phyloP scores from a whole-genome alignment of 768 basidiomycete species.

The Mycena pura region DNA sequence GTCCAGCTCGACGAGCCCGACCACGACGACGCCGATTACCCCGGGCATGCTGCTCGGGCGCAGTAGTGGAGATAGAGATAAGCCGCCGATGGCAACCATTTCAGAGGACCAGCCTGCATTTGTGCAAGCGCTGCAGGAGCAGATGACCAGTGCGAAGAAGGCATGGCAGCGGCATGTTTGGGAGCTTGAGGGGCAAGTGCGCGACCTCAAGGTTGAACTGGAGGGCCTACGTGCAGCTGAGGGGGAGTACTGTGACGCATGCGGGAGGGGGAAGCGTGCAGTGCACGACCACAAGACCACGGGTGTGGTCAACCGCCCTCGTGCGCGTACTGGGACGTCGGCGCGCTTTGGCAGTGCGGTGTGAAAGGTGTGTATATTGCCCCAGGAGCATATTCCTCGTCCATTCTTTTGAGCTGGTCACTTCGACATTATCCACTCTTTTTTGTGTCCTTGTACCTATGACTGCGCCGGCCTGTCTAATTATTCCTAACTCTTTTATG shows the following conservation, averaged over 20 bases:
- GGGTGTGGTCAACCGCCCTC: slow-evolving; percentile 66
- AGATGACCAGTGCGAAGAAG: slow-evolving; percentile 61
- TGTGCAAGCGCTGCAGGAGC: slow-evolving; percentile 64
- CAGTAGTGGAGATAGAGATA: slow-evolving; percentile 41
- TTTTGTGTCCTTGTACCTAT: not conserved
- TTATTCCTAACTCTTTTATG: slow-evolving; percentile 25
- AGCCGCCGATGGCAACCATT: slow-evolving; percentile 30
- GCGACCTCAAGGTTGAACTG: slow-evolving; percentile 73
- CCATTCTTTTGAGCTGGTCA: too few relatives aligned
- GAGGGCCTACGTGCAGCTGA: slow-evolving; percentile 54
- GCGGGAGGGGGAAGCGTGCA: slow-evolving; percentile 56
- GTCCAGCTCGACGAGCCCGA: slow-evolving; percentile 55
- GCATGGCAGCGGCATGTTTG: slow-evolving; percentile 76
- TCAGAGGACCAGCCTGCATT: slow-evolving; percentile 51
- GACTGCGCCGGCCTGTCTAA: slow-evolving; percentile 3
- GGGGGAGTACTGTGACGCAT: slow-evolving; percentile 59
- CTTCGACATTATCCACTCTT: too few relatives aligned
- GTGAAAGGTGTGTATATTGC: slow-evolving; percentile 29
- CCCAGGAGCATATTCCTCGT: slow-evolving; percentile 1
- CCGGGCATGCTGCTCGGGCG: slow-evolving; percentile 38
- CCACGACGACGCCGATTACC: slow-evolving; percentile 53
- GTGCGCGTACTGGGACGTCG: slow-evolving; percentile 70
- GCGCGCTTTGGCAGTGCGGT: slow-evolving; percentile 67
- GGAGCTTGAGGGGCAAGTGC: slow-evolving; percentile 79
- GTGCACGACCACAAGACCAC: slow-evolving; percentile 32